These are phyloP conservation scores for Auxenochlorella pyrenoidosa DNA, from an alignment of 139 green algal genomes.

Conservation along the genomic window DNA sequence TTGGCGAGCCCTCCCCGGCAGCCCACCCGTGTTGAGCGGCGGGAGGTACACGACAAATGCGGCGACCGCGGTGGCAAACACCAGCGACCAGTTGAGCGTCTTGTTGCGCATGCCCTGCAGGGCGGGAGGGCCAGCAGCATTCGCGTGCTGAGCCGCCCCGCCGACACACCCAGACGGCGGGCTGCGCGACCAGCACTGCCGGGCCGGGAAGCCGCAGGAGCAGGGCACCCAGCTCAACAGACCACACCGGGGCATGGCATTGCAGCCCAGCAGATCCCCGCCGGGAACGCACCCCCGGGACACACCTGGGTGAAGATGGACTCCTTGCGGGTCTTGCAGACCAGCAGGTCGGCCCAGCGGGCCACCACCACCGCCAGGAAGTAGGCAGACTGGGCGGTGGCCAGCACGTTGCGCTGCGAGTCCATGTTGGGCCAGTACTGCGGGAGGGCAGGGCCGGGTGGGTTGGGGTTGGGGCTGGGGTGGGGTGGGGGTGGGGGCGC, in stretches of 20 bases:
- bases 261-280: too few species aligned
- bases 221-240: too few species aligned
- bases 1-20: too few species aligned
- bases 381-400: conserved; percentile 79
- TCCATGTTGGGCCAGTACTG: conserved; percentile 67
- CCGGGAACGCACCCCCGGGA: too few species aligned
- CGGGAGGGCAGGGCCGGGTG: not conserved
- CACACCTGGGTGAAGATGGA: conserved; percentile 65
- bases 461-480: too few species aligned
- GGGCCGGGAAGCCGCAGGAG: too few species aligned
- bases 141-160: too few species aligned
- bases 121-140: not conserved
- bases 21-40: conserved; percentile 23
- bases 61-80: conserved; percentile 69
- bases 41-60: conserved; percentile 72
- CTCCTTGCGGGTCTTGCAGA: conserved; percentile 84
- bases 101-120: conserved; percentile 63
- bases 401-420: conserved; percentile 68
- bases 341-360: conserved; percentile 75
- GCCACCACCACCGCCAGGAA: conserved; percentile 73
- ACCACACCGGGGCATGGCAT: too few species aligned
- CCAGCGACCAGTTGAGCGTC: conserved; percentile 75
- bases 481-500: too few species aligned
- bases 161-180: too few species aligned
- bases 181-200: too few species aligned